A percentile compares a stretch with the other conserved stretches of the same genome.
phyloP scores from a whole-genome alignment of 2,329 filamentous ascomycete genomes.

The Penicillium oxalicum region DNA sequence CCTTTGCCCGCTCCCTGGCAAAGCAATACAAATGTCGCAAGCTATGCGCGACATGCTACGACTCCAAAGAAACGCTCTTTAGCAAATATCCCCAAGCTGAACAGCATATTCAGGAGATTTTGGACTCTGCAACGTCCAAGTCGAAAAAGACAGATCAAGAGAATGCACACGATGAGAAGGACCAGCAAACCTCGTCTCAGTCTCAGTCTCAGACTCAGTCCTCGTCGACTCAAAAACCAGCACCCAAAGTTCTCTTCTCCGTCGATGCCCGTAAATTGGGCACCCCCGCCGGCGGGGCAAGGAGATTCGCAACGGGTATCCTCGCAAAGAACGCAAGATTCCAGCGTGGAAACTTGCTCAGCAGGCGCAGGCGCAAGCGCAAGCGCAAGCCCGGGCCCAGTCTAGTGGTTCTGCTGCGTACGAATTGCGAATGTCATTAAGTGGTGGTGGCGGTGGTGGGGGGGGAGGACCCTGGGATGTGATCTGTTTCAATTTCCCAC shows the following conservation, averaged over 20 bases:
- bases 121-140: conserved; percentile 14
- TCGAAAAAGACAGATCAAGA: not conserved
- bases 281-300: conserved; percentile 35
- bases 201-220: not conserved
- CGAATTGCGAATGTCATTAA: too few relatives aligned
- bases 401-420: too few relatives aligned
- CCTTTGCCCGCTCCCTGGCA: conserved; percentile 42
- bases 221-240: conserved; percentile 1
- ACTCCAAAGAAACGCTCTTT: conserved; percentile 46
- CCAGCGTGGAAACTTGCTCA: conserved; percentile 20
- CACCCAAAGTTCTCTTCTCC: conserved; percentile 35
- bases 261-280: conserved; percentile 42
- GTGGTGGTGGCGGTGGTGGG: not conserved
- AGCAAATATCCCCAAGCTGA: conserved; percentile 69
- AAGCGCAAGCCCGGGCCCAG: not conserved
- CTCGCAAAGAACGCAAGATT: conserved; percentile 27
- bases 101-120: conserved; percentile 49
- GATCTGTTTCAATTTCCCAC: conserved; percentile 94
- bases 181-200: not conserved
- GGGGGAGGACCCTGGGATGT: conserved; percentile 56
- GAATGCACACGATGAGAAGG: not conserved
- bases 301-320: conserved; percentile 39
- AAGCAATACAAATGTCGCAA: conserved; percentile 37
- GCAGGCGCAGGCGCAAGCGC: not conserved
- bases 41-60: conserved; percentile 42